phyloP scores from a whole-genome alignment of 495 filamentous ascomycete genomes.

The Xylaria cubensis region DNA sequence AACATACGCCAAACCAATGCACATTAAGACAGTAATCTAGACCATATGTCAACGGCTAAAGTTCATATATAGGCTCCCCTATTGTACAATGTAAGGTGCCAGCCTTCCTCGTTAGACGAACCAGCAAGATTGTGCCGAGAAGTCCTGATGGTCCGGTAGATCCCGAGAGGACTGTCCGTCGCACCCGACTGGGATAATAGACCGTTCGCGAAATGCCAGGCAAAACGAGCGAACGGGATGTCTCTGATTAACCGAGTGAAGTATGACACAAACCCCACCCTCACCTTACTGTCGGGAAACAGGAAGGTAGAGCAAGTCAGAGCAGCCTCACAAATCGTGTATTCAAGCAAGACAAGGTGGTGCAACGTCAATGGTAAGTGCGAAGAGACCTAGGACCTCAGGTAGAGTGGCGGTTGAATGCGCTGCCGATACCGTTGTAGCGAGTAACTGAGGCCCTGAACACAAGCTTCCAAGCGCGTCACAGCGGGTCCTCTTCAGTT shows the following conservation, averaged over 20 bases:
- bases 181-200: constrained; percentile 37
- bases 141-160: constrained; percentile 35
- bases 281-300: constrained; percentile 48
- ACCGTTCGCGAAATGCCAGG: constrained; percentile 37
- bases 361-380: constrained; percentile 33
- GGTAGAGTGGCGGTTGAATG: constrained; percentile 28
- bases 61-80: constrained; percentile 35
- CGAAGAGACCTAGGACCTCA: constrained; percentile 29
- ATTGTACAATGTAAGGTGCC: constrained; percentile 37
- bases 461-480: constrained; percentile 28
- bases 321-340: constrained; percentile 37
- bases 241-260: constrained; percentile 45
- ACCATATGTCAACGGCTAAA: constrained; percentile 37
- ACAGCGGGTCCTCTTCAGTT: constrained; percentile 30
- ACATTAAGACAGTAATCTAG: constrained; percentile 29
- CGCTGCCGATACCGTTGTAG: not conserved
- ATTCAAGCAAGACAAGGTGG: constrained; percentile 37
- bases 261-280: constrained; percentile 56
- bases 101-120: not conserved
- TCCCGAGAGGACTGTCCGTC: constrained; percentile 40
- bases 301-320: constrained; percentile 30
- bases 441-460: constrained; percentile 24
- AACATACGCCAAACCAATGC: constrained; percentile 37
- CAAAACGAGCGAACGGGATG: constrained; percentile 42
- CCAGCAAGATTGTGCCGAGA: constrained; percentile 37